Evolutionary conservation across 2,329 filamentous ascomycete genomes (phyloP).

Genomic region (Talaromyces rugulosus): DNA sequence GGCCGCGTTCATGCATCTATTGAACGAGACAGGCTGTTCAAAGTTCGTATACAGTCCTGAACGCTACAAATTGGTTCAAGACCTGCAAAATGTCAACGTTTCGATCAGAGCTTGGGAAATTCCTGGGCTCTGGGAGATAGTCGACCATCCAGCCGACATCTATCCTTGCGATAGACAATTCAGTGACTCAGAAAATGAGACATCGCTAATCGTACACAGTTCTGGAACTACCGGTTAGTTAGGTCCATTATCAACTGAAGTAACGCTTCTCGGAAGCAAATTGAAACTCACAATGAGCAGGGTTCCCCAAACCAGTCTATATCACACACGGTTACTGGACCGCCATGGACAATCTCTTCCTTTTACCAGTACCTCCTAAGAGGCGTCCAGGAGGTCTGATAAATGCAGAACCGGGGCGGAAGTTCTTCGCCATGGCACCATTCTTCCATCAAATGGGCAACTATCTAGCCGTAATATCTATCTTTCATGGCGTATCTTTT

Average conservation of each 20-base stretch:
- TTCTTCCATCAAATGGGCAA: slow-evolving; percentile 28
- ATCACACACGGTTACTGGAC: slow-evolving; percentile 25
- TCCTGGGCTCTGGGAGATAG: slow-evolving; percentile 15
- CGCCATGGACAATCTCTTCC: slow-evolving; percentile 10
- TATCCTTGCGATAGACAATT: slow-evolving; percentile 20
- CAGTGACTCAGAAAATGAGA: slow-evolving; percentile 19
- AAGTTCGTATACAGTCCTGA: slow-evolving; percentile 26
- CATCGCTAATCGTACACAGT: slow-evolving; percentile 29
- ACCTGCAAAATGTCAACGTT: slow-evolving; percentile 13
- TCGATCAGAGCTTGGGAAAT: slow-evolving; percentile 12
- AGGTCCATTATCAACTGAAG: background rate
- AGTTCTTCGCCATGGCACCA: slow-evolving; percentile 18
- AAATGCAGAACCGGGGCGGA: background rate
- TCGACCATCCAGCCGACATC: slow-evolving; percentile 9
- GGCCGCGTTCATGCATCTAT: slow-evolving; percentile 16
- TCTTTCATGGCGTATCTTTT: slow-evolving; percentile 18
- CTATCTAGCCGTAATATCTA: slow-evolving; percentile 14
- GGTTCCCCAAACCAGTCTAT: slow-evolving; percentile 27
- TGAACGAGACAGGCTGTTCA: slow-evolving; percentile 15
- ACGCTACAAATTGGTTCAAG: slow-evolving; percentile 36
- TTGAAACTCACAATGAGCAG: slow-evolving; percentile 24
- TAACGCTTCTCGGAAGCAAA: slow-evolving; percentile 17
- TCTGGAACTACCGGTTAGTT: slow-evolving; percentile 34
- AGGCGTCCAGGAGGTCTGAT: slow-evolving; percentile 11
- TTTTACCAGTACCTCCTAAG: slow-evolving; percentile 11